Percentiles rank a stretch among this genome's conserved stretches.
These are phyloP conservation scores for Blastobotrys elegans DNA, from an alignment of 1,139 yeast species.

Conservation along the genomic window DNA sequence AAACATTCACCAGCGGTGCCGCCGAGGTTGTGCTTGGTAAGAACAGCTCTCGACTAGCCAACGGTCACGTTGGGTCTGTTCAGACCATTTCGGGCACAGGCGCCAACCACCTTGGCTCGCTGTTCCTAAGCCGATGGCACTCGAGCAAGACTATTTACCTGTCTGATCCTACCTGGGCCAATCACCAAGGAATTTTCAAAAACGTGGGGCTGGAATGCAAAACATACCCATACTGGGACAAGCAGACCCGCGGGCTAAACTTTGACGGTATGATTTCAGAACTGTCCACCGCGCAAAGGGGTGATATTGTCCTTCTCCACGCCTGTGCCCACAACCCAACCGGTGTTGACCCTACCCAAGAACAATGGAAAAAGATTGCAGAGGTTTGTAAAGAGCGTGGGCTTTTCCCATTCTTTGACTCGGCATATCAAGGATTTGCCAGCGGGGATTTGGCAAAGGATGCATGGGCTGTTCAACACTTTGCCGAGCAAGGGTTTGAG, in stretches of 20 bases:
- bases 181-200: constrained; percentile 78
- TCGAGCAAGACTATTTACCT: constrained; percentile 54
- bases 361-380: constrained; percentile 73
- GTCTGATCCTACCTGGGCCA: constrained; percentile 95
- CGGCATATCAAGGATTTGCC: constrained; percentile 94
- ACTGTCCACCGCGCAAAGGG: constrained; percentile 30
- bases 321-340: constrained; percentile 98
- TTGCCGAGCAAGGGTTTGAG: constrained; percentile 43
- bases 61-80: constrained; percentile 51
- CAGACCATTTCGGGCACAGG: constrained; percentile 96
- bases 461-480: constrained; percentile 45
- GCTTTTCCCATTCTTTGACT: constrained; percentile 74
- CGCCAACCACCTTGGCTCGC: constrained; percentile 84
- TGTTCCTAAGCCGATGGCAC: constrained; percentile 54
- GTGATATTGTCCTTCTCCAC: constrained; percentile 65
- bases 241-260: constrained; percentile 56
- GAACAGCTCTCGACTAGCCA: constrained; percentile 49
- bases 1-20: constrained; percentile 64
- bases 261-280: constrained; percentile 39
- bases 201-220: constrained; percentile 59
- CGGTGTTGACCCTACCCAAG: constrained; percentile 79
- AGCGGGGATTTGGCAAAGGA: constrained; percentile 58
- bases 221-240: constrained; percentile 78
- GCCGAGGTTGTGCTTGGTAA: constrained; percentile 77
- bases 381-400: constrained; percentile 51